phyloP scores from a whole-genome alignment of 805 yeast genomes.

The Metschnikowia bowlesiae region DNA sequence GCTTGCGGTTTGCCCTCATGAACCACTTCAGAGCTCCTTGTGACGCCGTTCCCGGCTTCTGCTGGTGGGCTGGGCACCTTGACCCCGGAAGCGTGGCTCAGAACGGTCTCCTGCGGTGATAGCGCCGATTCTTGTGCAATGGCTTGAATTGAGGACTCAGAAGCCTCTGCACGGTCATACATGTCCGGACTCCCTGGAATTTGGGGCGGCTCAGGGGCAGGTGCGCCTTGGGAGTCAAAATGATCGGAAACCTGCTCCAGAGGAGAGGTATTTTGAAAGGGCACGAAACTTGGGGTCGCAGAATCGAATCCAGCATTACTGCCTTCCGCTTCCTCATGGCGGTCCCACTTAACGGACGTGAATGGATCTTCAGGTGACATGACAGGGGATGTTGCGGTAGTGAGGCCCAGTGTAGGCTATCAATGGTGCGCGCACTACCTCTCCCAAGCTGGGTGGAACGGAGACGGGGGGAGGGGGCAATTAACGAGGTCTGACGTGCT shows the following conservation, averaged over 20 bases:
- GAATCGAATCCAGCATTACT: not conserved
- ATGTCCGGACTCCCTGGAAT: not conserved
- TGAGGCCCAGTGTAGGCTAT: slow-evolving; percentile 3
- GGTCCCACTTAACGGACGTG: slow-evolving; percentile 56
- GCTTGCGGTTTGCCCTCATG: too few species aligned
- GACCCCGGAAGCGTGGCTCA: not conserved
- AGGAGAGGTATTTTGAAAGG: not conserved
- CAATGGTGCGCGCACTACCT: slow-evolving; percentile 9
- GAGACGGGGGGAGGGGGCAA: too few species aligned
- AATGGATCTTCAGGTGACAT: slow-evolving; percentile 42
- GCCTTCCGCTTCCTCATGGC: slow-evolving; percentile 29
- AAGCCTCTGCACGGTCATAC: not conserved
- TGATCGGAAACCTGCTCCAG: not conserved
- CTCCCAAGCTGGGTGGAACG: not conserved
- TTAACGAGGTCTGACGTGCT: too few species aligned
- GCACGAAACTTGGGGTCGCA: not conserved
- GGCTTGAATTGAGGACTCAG: not conserved
- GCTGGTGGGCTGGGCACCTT: not conserved
- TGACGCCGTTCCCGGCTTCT: not conserved
- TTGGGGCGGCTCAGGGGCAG: not conserved
- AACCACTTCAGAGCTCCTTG: not conserved
- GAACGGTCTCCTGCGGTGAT: not conserved
- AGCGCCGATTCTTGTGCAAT: not conserved
- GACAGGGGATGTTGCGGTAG: not conserved
- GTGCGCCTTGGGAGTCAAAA: not conserved